Percentiles rank a stretch among this genome's conserved stretches.
phyloP scores from a whole-genome alignment of 2,329 filamentous ascomycete species.

The Cladosporium sp. region DNA sequence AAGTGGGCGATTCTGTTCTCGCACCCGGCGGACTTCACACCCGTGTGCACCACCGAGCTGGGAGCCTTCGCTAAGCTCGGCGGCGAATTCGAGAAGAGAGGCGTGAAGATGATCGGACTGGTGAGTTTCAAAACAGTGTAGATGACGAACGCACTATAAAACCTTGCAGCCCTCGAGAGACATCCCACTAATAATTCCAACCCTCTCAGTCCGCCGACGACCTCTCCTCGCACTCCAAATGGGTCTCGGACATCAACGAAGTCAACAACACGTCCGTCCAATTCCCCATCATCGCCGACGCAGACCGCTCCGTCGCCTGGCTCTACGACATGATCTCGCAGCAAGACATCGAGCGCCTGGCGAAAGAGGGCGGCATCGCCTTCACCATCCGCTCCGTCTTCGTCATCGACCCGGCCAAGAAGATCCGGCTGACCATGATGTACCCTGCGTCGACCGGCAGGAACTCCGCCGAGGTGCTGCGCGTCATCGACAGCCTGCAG shows the following conservation, averaged over 20 bases:
- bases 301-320: constrained; percentile 50
- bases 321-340: constrained; percentile 50
- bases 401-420: constrained; percentile 91
- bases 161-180: background rate
- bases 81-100: constrained; percentile 81
- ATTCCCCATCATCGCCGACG: constrained; percentile 54
- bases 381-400: constrained; percentile 96
- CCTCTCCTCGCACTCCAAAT: constrained; percentile 77
- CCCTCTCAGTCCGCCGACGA: constrained; percentile 72
- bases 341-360: constrained; percentile 38
- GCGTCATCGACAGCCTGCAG: constrained; percentile 60
- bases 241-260: constrained; percentile 75
- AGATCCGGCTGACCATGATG: constrained; percentile 85
- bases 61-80: constrained; percentile 89
- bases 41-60: constrained; percentile 93
- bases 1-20: constrained; percentile 83
- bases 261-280: constrained; percentile 45
- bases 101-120: constrained; percentile 88
- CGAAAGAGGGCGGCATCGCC: constrained; percentile 57
- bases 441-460: constrained; percentile 86
- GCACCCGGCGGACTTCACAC: constrained; percentile 85
- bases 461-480: constrained; percentile 58
- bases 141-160: too few relatives aligned
- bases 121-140: constrained; percentile 31
- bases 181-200: background rate